phyloP scores from a whole-genome alignment of 164 flowering plant genomes.

The Pachysandra terminalis region DNA sequence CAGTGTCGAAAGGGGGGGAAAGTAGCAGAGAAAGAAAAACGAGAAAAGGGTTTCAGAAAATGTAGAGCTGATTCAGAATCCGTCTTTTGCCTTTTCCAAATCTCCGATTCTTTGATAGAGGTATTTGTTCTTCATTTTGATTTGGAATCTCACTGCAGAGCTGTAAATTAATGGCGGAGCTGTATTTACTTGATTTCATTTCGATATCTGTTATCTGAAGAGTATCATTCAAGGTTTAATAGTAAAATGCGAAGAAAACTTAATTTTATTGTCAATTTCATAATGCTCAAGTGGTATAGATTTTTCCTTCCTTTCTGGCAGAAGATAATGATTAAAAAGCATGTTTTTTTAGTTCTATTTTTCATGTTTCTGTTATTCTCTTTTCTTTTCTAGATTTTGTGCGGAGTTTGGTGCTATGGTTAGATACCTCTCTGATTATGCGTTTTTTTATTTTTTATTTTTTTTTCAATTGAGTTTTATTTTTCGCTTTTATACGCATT shows the following conservation, averaged over 20 bases:
- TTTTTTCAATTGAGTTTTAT: too few relatives aligned
- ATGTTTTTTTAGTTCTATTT: too few relatives aligned
- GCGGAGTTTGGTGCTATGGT: not conserved
- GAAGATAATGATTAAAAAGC: not conserved
- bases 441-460: too few relatives aligned
- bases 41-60: not conserved
- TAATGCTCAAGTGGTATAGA: not conserved
- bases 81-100: not conserved
- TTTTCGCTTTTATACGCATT: too few relatives aligned
- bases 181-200: not conserved
- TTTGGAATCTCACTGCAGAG: not conserved
- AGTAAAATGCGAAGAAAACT: not conserved
- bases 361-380: not conserved
- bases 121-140: not conserved
- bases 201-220: not conserved
- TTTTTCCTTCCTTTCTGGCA: not conserved
- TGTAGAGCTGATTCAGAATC: slow-evolving; percentile 1
- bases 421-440: too few relatives aligned
- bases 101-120: slow-evolving; percentile 8
- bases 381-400: not conserved
- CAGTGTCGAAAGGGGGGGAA: not conserved
- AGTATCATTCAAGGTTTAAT: slow-evolving; percentile 8
- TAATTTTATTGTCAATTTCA: not conserved
- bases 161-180: not conserved
- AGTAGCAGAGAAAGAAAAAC: slow-evolving; percentile 13